Conservation (phyloP, 2,329 filamentous ascomycete genomes). For the Acrocalymma vagum region DNA sequence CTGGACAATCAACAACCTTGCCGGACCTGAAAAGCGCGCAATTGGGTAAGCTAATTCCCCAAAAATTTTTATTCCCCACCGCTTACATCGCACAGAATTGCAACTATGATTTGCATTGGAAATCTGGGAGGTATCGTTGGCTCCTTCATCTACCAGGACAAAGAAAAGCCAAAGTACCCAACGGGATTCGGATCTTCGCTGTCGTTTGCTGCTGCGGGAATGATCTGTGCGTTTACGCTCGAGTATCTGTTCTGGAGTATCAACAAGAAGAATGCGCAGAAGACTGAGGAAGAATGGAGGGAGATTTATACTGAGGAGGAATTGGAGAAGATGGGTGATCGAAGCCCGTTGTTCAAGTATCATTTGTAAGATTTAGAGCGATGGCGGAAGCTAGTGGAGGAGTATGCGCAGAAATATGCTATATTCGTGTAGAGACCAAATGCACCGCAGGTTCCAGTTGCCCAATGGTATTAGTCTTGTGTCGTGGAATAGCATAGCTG, state of each 20-base stretch:
- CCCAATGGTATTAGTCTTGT: too few relatives aligned
- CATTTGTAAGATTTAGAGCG: conserved; percentile 20
- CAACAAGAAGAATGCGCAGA: conserved; percentile 43
- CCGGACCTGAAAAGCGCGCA: conserved; percentile 31
- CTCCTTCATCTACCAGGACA: conserved; percentile 40
- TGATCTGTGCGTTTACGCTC: conserved; percentile 21
- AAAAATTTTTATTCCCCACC: not conserved
- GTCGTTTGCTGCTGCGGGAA: conserved; percentile 28
- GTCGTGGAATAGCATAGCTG: too few relatives aligned
- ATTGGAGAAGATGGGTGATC: conserved; percentile 48
- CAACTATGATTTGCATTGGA: conserved; percentile 31
- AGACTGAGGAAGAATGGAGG: conserved; percentile 44
- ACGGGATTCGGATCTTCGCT: conserved; percentile 44
- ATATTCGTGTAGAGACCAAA: too few relatives aligned
- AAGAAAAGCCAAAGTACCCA: conserved; percentile 40
- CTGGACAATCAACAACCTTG: conserved; percentile 35
- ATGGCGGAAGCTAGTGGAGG: too few relatives aligned
- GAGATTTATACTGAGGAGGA: conserved; percentile 45
- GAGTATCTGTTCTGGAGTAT: conserved; percentile 39
- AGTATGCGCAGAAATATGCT: too few relatives aligned
- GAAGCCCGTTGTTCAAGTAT: conserved; percentile 51
- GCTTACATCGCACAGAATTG: conserved; percentile 16
- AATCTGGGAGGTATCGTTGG: conserved; percentile 38
- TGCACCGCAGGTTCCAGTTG: too few relatives aligned
- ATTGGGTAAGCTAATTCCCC: too few relatives aligned